These are phyloP conservation scores for Candida dubliniensis DNA, from an alignment of 1,139 yeast genomes.

Conservation along the genomic window DNA sequence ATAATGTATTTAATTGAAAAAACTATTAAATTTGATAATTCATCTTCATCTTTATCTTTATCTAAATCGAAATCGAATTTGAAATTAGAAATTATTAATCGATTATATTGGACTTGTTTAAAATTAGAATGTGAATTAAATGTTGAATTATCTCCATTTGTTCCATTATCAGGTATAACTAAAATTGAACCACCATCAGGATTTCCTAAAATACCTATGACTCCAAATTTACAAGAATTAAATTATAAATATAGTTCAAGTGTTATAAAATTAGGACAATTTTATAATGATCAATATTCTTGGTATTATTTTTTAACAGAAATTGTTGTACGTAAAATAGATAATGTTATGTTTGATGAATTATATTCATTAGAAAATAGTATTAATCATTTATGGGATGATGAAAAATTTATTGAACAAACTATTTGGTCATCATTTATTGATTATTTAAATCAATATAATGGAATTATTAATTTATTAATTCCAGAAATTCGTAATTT, in stretches of 20 bases:
- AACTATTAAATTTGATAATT: too few species aligned
- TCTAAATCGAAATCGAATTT: constrained; percentile 6
- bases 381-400: constrained; percentile 27
- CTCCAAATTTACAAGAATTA: constrained; percentile 13
- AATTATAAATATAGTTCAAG: constrained; percentile 26
- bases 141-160: constrained; percentile 45
- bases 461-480: constrained; percentile 40
- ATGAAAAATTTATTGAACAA: constrained; percentile 22
- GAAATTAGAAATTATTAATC: constrained; percentile 14
- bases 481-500: constrained; percentile 36
- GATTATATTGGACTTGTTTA: constrained; percentile 47
- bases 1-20: constrained; percentile 34
- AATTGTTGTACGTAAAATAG: constrained; percentile 48
- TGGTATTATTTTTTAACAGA: constrained; percentile 53
- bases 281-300: constrained; percentile 38
- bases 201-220: constrained; percentile 43
- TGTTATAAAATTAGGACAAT: constrained; percentile 28
- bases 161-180: constrained; percentile 44
- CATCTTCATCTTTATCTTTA: too few species aligned
- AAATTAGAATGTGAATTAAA: constrained; percentile 49
- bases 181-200: constrained; percentile 40
- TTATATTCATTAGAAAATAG: constrained; percentile 25
- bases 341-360: constrained; percentile 45
- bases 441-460: constrained; percentile 40
- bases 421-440: constrained; percentile 33